These are phyloP conservation scores for Aspergillus sp. DNA, from an alignment of 2,329 filamentous ascomycete genomes.

Conservation along the genomic window DNA sequence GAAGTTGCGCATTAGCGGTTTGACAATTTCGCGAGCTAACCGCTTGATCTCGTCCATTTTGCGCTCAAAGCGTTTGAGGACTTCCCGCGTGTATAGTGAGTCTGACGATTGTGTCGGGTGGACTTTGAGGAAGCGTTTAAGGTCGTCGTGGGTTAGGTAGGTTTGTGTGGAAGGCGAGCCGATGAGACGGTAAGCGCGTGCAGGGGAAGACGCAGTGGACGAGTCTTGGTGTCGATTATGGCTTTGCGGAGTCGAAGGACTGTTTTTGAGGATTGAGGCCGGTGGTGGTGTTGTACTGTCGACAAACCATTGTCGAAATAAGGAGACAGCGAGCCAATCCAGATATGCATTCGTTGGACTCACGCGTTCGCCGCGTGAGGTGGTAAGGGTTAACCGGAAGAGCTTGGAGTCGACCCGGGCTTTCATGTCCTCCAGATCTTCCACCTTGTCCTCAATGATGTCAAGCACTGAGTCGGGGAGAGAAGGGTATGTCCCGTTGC, in stretches of 20 bases:
- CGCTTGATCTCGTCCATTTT: conserved; percentile 82
- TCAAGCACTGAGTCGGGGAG: conserved; percentile 72
- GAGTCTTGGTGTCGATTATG: conserved; percentile 9
- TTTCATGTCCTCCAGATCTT: conserved; percentile 79
- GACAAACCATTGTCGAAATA: conserved; percentile 89
- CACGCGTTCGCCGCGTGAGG: conserved; percentile 71
- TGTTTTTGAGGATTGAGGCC: conserved; percentile 39
- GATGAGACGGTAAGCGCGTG: conserved; percentile 69
- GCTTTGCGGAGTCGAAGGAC: conserved; percentile 8
- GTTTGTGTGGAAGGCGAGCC: conserved; percentile 53
- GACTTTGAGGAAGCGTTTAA: conserved; percentile 81
- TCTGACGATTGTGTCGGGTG: conserved; percentile 53
- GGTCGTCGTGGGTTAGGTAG: conserved; percentile 77
- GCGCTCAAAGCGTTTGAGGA: conserved; percentile 73
- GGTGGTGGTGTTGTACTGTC: conserved; percentile 75
- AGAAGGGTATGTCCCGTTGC: conserved; percentile 44
- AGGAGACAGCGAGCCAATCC: conserved; percentile 78
- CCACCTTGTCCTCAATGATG: conserved; percentile 88
- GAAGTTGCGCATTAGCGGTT: conserved; percentile 75
- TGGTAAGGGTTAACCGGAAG: conserved; percentile 72
- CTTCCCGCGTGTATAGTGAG: conserved; percentile 71
- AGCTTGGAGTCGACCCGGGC: conserved; percentile 70
- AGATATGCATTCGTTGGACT: conserved; percentile 70
- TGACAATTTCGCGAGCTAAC: conserved; percentile 71
- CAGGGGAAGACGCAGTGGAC: conserved; percentile 33